Conservation (phyloP, 352 stramenopile genomes). For the Phytophthora constricta region DNA sequence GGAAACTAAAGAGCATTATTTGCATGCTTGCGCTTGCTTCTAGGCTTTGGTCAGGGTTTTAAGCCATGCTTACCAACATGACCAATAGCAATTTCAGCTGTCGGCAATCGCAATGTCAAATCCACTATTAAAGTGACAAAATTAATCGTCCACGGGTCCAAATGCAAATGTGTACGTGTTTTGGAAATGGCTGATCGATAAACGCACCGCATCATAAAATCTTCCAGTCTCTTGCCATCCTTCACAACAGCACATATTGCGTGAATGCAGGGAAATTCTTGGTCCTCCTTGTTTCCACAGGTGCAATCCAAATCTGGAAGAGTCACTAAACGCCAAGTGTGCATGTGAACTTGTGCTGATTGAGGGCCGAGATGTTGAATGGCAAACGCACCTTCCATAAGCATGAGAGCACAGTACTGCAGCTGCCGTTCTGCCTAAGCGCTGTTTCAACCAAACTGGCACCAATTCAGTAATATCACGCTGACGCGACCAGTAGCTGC, state of each 20-base stretch:
- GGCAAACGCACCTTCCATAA: background rate
- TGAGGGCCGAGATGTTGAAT: background rate
- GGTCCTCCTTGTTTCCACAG: background rate
- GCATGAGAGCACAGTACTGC: background rate
- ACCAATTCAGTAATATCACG: background rate
- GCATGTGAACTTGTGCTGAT: too few relatives aligned
- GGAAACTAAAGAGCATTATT: background rate
- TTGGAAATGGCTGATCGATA: conserved; percentile 9
- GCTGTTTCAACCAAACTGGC: background rate
- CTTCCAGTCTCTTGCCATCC: too few relatives aligned
- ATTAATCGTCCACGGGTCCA: conserved; percentile 5
- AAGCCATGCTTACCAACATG: conserved; percentile 2
- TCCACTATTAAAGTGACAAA: background rate
- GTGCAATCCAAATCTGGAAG: background rate
- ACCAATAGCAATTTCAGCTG: background rate
- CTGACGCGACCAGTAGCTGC: background rate
- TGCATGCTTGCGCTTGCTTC: conserved; percentile 10
- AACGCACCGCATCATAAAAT: conserved; percentile 9
- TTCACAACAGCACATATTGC: too few relatives aligned
- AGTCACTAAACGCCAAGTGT: conserved; percentile 2
- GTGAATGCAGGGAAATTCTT: too few relatives aligned
- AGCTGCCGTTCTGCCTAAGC: too few relatives aligned
- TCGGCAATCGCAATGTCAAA: background rate
- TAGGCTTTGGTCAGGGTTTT: conserved; percentile 10
- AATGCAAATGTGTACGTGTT: conserved; percentile 10